These are phyloP conservation scores for Daldinia caldariorum DNA, from an alignment of 495 filamentous ascomycete species.

Conservation along the genomic window DNA sequence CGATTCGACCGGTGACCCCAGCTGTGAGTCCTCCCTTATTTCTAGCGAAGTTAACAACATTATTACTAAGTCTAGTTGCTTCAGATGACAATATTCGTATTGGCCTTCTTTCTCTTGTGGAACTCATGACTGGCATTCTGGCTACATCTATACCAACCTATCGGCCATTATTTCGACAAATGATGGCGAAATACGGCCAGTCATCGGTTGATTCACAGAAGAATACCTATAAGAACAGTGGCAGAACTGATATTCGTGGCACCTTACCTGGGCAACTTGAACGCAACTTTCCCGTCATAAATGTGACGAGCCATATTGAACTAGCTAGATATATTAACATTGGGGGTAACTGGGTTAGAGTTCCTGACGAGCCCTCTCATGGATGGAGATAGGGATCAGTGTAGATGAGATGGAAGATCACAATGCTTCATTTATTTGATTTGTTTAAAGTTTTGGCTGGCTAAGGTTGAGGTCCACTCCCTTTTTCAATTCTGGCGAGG, in stretches of 20 bases:
- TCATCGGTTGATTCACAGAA: neutral
- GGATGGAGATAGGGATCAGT: neutral
- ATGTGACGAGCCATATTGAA: neutral
- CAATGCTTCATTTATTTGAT: no score
- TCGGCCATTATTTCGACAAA: neutral
- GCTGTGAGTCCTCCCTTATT: neutral
- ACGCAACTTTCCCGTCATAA: neutral
- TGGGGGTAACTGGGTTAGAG: conserved; percentile 1
- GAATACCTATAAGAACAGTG: neutral
- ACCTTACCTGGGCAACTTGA: neutral
- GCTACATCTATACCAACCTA: conserved; percentile 1
- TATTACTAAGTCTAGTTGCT: neutral
- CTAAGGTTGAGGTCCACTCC: no score
- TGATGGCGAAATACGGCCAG: neutral
- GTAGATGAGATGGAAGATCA: no score
- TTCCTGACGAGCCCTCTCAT: neutral
- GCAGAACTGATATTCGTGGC: neutral
- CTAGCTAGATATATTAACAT: neutral
- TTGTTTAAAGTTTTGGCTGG: no score
- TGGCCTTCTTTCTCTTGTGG: neutral
- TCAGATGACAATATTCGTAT: neutral
- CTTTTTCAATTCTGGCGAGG: no score
- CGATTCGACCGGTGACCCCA: conserved; percentile 17
- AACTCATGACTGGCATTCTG: neutral
- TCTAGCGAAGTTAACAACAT: no score